These are phyloP conservation scores for Diutina neorugosa DNA, from an alignment of 1,139 yeast species.

Conservation along the genomic window DNA sequence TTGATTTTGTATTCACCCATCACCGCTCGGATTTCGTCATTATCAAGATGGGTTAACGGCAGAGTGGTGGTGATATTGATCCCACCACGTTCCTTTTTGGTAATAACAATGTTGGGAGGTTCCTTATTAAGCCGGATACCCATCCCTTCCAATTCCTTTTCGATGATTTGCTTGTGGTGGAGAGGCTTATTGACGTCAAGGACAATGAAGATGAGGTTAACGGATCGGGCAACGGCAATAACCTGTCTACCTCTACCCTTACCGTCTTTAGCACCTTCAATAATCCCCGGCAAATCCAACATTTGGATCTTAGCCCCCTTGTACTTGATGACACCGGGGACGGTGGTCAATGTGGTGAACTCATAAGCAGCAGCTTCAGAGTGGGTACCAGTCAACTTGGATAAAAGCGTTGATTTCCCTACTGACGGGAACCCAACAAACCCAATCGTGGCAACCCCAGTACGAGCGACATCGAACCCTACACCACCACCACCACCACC, in stretches of 20 bases:
- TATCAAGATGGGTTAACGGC: conserved; percentile 81
- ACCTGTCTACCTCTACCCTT: conserved; percentile 99
- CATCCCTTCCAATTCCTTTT: conserved; percentile 90
- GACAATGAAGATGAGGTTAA: conserved; percentile 83
- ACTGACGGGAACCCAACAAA: conserved; percentile 98
- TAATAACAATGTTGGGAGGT: conserved; percentile 85
- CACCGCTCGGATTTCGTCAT: conserved; percentile 90
- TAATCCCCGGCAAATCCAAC: conserved; percentile 97
- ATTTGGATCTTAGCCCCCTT: conserved; percentile 97
- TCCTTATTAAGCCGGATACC: conserved; percentile 87
- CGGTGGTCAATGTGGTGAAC: conserved; percentile 94
- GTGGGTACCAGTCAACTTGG: conserved; percentile 87
- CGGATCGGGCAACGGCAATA: conserved; percentile 95
- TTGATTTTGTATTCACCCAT: conserved; percentile 91
- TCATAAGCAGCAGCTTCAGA: conserved; percentile 97
- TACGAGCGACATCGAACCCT: conserved; percentile 95
- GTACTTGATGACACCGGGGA: conserved; percentile 90
- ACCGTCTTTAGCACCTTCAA: conserved; percentile 98
- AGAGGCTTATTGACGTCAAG: conserved; percentile 93
- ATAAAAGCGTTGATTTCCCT: conserved; percentile 84
- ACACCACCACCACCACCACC: conserved; percentile 82
- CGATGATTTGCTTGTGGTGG: conserved; percentile 86
- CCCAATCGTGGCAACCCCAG: conserved; percentile 95
- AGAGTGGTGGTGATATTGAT: conserved; percentile 86
- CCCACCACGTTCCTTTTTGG: conserved; percentile 94